phyloP scores from a whole-genome alignment of 495 filamentous ascomycete species.

The Hyaloscypha variabilis region DNA sequence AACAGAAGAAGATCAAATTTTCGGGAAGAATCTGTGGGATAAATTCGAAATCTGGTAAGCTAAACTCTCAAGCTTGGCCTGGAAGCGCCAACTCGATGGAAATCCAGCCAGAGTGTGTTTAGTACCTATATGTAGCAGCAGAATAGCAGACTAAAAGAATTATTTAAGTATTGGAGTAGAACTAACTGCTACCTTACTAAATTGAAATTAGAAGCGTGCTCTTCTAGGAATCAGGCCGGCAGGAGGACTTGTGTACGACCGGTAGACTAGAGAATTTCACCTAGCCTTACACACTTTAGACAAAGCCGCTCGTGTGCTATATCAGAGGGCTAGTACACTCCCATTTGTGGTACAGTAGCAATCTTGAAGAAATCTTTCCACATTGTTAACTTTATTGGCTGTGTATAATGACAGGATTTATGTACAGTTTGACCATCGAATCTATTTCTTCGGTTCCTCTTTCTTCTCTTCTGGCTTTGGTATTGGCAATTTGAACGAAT shows the following conservation, averaged over 20 bases:
- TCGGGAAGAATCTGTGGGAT: background rate
- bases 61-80: no score
- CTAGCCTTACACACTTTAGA: no score
- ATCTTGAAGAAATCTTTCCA: background rate
- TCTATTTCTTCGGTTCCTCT: slow-evolving; percentile 90
- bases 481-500: slow-evolving; percentile 90
- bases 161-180: slow-evolving; percentile 7
- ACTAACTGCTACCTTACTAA: background rate
- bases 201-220: background rate
- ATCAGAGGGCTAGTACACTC: background rate
- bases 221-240: background rate
- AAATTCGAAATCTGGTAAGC: background rate
- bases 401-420: slow-evolving; percentile 10
- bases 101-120: no score
- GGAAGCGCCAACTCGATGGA: no score
- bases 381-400: background rate
- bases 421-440: slow-evolving; percentile 27
- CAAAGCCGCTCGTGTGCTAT: no score
- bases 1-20: background rate
- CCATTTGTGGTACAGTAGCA: background rate
- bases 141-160: no score
- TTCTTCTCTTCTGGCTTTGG: slow-evolving; percentile 92
- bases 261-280: no score
- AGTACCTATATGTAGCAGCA: no score
- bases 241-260: no score